Conservation (phyloP, 179 eudicot species). For the Beta lomatogona region DNA sequence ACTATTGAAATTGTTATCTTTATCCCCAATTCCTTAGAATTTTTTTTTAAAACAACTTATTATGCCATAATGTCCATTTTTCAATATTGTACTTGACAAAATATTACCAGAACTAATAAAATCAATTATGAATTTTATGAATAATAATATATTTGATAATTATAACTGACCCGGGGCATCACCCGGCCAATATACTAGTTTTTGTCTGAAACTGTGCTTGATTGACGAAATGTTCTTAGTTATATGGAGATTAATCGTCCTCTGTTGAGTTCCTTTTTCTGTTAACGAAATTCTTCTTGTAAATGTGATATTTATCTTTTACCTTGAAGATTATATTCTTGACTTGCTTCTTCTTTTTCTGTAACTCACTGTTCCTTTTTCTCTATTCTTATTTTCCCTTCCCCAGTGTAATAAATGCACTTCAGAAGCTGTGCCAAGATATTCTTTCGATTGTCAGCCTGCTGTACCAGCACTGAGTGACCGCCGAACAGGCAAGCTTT, state of each 20-base stretch:
- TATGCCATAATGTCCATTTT: no score
- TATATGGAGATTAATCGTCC: background rate
- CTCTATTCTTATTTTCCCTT: background rate
- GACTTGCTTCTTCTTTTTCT: constrained; percentile 1
- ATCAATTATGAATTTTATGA: no score
- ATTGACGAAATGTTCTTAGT: background rate
- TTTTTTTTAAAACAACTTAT: no score
- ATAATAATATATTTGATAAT: no score
- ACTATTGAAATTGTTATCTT: no score
- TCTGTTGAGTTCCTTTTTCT: background rate
- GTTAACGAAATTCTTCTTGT: background rate
- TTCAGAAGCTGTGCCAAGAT: constrained; percentile 32
- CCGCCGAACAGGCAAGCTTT: constrained; percentile 60
- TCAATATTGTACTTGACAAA: no score
- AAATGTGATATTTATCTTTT: background rate
- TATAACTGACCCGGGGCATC: no score
- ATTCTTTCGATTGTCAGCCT: constrained; percentile 44
- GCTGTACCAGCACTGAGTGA: constrained; percentile 59
- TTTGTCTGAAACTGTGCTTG: background rate
- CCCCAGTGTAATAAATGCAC: constrained; percentile 34
- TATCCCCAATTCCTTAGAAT: no score
- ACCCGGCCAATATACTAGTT: no score
- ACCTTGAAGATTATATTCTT: background rate
- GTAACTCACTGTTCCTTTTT: background rate
- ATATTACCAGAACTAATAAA: no score